Evolutionary conservation across 2,329 filamentous ascomycete species (phyloP), one percentile per base, ranked within the genome.

Genomic region (Talaromyces sp.): DNA sequence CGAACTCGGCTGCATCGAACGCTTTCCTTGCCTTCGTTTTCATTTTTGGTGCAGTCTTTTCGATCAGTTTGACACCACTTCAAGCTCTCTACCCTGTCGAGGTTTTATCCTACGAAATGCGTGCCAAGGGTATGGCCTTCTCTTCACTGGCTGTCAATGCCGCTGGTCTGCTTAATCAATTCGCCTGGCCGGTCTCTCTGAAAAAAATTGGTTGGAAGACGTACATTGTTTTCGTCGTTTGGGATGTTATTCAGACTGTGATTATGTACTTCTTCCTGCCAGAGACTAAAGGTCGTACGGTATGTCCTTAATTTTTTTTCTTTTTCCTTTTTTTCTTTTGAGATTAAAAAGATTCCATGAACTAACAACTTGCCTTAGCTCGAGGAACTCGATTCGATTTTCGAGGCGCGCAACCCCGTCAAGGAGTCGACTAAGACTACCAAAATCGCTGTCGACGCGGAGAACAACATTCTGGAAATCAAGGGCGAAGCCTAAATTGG

Each of bases 11-110:
- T 0, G 71, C 75, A 0, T 78, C 76, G 4, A 76, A 77, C 12
- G 78, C 71, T 4, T 77, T 78, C 0, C 72, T 76, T 0, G 75
- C 70, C 1, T 77, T 81, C 70, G 71, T 78, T 4, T 80, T 79
- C 59, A 65, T 79, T 6, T 78, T 77, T 54, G 73, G 78, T 36
- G 76, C 71, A 5, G 71, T 73, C 12, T 79, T 78, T 47, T 78
- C 76, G 5, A 68, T 79, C 27, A 76, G 77, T 75, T 75, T 63
- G 69, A 75, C 57, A 68, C 73, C 31, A 72, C 74, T 2, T 69
- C 77, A 62, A 23, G 51, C 56, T 23, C 8, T 62, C 28, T 62
- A 62, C 23, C 56, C 56, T 5, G 61, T 55, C 28, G 61, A 62
- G 9, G 56, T 59, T 7, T 18, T 62, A 10, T 59, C 61, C 1